Conservation (phyloP, 139 green algal species). For the Spirogloea muscicola region DNA sequence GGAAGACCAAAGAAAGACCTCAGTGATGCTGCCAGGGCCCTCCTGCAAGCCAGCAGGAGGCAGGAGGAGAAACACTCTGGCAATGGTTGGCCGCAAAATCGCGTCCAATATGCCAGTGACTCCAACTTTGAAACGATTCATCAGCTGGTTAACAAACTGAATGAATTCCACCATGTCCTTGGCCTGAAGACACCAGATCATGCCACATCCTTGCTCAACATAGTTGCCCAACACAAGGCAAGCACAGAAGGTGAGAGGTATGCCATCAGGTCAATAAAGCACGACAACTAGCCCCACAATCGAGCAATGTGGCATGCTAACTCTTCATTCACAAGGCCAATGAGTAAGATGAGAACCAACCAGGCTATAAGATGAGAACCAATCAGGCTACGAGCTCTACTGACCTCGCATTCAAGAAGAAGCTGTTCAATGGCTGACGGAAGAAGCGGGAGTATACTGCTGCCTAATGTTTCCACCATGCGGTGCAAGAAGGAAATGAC, state of each 20-base stretch:
- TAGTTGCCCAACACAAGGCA: neutral
- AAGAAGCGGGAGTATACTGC: conserved; percentile 34
- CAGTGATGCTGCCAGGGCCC: neutral
- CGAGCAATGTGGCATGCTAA: too few relatives aligned
- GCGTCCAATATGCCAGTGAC: conserved; percentile 30
- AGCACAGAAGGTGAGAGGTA: neutral
- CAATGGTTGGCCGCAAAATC: conserved; percentile 16
- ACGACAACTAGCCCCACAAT: neutral
- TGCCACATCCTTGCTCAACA: neutral
- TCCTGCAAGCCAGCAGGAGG: neutral
- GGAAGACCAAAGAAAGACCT: neutral
- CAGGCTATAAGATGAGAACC: too few relatives aligned
- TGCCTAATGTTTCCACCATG: conserved; percentile 48
- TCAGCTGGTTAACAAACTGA: conserved; percentile 50
- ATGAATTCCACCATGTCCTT: conserved; percentile 47
- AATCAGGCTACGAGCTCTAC: too few relatives aligned
- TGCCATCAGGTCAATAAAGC: neutral
- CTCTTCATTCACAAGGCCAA: too few relatives aligned
- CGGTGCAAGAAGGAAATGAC: conserved; percentile 49
- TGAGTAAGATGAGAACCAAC: too few relatives aligned
- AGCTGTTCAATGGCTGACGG: conserved; percentile 41
- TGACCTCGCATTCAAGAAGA: conserved; percentile 40
- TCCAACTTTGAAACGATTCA: conserved; percentile 35
- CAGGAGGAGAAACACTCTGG: conserved; percentile 11
- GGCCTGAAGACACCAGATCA: conserved; percentile 1